phyloP scores from a whole-genome alignment of 495 filamentous ascomycete species.

The Daldinia decipiens region DNA sequence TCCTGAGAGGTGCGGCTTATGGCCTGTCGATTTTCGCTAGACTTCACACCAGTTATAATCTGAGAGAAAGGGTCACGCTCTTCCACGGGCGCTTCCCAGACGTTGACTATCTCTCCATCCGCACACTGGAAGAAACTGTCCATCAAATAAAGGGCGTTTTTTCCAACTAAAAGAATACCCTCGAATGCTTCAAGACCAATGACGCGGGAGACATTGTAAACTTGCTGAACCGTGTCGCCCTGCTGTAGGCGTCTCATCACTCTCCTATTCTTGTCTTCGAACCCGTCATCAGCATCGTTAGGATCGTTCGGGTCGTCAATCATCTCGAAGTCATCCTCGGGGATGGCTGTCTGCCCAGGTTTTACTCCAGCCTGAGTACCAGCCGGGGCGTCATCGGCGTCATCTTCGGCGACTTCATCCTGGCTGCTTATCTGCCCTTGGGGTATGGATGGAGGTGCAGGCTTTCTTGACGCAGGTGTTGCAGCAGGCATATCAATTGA shows the following conservation, averaged over 20 bases:
- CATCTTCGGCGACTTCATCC: conserved; percentile 47
- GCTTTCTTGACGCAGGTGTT: conserved; percentile 31
- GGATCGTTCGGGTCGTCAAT: conserved; percentile 83
- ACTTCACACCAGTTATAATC: conserved; percentile 85
- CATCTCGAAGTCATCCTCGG: conserved; percentile 93
- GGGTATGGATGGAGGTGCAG: conserved; percentile 23
- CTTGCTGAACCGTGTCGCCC: conserved; percentile 90
- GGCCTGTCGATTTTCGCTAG: conserved; percentile 64
- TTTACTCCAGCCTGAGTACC: conserved; percentile 38
- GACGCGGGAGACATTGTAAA: conserved; percentile 94
- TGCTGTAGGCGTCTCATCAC: conserved; percentile 94
- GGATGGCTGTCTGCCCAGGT: conserved; percentile 51
- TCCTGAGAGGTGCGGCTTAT: conserved; percentile 72
- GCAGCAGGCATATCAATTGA: conserved; percentile 46
- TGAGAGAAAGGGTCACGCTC: conserved; percentile 95
- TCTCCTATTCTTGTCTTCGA: conserved; percentile 96
- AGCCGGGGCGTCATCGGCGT: conserved; percentile 33
- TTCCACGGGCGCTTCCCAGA: conserved; percentile 89
- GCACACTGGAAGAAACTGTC: conserved; percentile 94
- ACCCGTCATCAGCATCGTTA: conserved; percentile 81
- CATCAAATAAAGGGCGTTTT: conserved; percentile 89
- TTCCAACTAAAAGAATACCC: conserved; percentile 92
- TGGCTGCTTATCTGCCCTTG: conserved; percentile 30
- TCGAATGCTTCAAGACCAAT: conserved; percentile 92
- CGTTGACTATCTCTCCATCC: conserved; percentile 95